A percentile compares a stretch with the other conserved stretches of the same genome.
Evolutionary conservation across 163 green algal species (phyloP).

Genomic region (Scenedesmus sp.): DNA sequence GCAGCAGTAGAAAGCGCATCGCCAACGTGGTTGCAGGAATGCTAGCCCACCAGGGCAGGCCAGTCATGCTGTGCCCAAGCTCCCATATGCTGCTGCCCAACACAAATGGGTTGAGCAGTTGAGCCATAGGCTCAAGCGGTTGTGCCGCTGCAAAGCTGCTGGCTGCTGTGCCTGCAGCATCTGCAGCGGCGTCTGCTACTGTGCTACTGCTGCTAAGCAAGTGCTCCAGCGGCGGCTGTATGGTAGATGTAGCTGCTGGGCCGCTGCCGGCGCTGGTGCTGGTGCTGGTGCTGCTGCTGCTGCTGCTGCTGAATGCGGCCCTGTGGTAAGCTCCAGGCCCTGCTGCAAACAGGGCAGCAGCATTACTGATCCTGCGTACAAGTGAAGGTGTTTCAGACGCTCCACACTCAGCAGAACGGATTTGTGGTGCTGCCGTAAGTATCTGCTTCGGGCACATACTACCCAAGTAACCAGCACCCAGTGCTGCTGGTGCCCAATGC

Average conservation of each 20-base stretch:
- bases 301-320: slow-evolving; percentile 4
- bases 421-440: background rate
- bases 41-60: slow-evolving; percentile 85
- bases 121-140: slow-evolving; percentile 29
- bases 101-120: slow-evolving; percentile 42
- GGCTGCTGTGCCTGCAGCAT: background rate
- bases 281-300: slow-evolving; percentile 15
- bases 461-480: background rate
- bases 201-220: background rate
- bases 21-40: slow-evolving; percentile 67
- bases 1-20: slow-evolving; percentile 73
- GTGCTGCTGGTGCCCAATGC: background rate
- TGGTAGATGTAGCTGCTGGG: too few species aligned
- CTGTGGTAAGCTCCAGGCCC: background rate
- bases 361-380: background rate
- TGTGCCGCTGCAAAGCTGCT: slow-evolving; percentile 33
- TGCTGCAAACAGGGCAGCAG: background rate
- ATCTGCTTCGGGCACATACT: background rate
- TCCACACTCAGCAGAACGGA: background rate
- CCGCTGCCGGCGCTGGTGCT: background rate
- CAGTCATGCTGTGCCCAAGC: slow-evolving; percentile 69
- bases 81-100: slow-evolving; percentile 51
- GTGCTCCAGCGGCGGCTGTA: background rate
- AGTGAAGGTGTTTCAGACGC: background rate
- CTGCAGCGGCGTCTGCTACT: background rate